Percentiles rank a stretch among this genome's conserved stretches.
Evolutionary conservation across 345 rosid genomes (phyloP).

Genomic region (Nephelium lappaceum): DNA sequence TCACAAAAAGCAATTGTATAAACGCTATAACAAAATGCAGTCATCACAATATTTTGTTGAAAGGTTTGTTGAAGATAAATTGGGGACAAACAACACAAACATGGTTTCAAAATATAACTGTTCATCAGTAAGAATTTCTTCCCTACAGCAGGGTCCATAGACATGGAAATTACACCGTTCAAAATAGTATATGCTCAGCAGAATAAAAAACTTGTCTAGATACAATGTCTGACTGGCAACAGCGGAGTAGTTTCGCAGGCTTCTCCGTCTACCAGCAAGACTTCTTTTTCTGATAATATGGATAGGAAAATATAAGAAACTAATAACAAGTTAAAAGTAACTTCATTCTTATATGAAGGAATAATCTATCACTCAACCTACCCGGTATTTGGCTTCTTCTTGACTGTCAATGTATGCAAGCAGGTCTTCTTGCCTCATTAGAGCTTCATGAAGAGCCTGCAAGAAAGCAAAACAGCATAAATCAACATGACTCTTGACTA

Average conservation of each 20-base stretch:
- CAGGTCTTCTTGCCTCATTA: slow-evolving; percentile 95
- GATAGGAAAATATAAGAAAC: slow-evolving; percentile 9
- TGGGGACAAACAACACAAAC: not conserved
- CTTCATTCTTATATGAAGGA: not conserved
- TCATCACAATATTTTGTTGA: not conserved
- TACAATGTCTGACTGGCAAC: not conserved
- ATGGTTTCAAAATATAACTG: not conserved
- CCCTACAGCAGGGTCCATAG: not conserved
- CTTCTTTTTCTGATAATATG: slow-evolving; percentile 59
- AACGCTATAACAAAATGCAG: not conserved
- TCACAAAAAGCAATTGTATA: not conserved
- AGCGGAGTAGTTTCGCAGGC: not conserved
- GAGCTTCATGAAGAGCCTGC: slow-evolving; percentile 92
- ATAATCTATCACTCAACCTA: slow-evolving; percentile 23
- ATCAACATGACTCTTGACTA: not conserved
- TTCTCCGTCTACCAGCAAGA: slow-evolving; percentile 52
- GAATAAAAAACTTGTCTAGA: slow-evolving; percentile 7
- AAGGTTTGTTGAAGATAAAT: not conserved
- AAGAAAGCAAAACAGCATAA: not conserved
- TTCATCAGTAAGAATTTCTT: slow-evolving; percentile 1
- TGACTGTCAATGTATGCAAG: slow-evolving; percentile 93
- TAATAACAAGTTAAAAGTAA: not conserved
- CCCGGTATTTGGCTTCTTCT: slow-evolving; percentile 73
- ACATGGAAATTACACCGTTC: slow-evolving; percentile 16
- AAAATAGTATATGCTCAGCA: slow-evolving; percentile 14